Conservation (phyloP, 805 yeast genomes). For the Geotrichum ghanense region DNA sequence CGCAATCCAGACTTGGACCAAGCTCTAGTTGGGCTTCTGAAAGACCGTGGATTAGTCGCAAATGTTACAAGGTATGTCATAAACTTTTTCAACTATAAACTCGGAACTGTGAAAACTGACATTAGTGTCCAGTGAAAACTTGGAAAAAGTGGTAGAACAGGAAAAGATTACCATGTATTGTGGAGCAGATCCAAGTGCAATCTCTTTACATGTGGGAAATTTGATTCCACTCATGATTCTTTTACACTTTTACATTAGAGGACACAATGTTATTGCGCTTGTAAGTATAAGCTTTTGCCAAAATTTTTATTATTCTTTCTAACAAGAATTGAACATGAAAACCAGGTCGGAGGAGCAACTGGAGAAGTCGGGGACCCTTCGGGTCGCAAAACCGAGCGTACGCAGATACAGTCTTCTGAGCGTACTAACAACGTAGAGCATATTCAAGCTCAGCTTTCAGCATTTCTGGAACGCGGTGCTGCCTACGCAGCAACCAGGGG, state of each 20-base stretch:
- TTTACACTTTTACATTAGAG: slow-evolving; percentile 72
- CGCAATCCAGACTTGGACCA: neutral
- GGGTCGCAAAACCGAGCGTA: slow-evolving; percentile 73
- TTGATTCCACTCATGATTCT: slow-evolving; percentile 76
- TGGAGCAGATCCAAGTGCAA: slow-evolving; percentile 96
- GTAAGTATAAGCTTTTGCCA: slow-evolving; percentile 27
- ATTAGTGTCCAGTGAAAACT: slow-evolving; percentile 7
- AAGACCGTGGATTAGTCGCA: slow-evolving; percentile 37
- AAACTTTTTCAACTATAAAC: neutral
- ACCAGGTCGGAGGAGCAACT: slow-evolving; percentile 51
- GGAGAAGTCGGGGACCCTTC: slow-evolving; percentile 96
- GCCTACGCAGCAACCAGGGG: slow-evolving; percentile 47
- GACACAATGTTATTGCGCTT: slow-evolving; percentile 72
- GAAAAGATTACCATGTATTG: slow-evolving; percentile 56
- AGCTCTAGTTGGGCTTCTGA: slow-evolving; percentile 32
- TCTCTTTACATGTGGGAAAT: slow-evolving; percentile 83
- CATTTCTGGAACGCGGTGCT: slow-evolving; percentile 39
- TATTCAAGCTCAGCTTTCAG: slow-evolving; percentile 50
- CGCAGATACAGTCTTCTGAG: slow-evolving; percentile 38
- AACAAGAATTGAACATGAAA: slow-evolving; percentile 4
- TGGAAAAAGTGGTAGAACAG: slow-evolving; percentile 10
- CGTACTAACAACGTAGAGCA: slow-evolving; percentile 44
- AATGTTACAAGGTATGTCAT: slow-evolving; percentile 17
- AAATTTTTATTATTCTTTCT: neutral
- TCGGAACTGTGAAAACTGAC: neutral